phyloP scores from a whole-genome alignment of 768 basidiomycete genomes.

The Boletus eberwhitei region DNA sequence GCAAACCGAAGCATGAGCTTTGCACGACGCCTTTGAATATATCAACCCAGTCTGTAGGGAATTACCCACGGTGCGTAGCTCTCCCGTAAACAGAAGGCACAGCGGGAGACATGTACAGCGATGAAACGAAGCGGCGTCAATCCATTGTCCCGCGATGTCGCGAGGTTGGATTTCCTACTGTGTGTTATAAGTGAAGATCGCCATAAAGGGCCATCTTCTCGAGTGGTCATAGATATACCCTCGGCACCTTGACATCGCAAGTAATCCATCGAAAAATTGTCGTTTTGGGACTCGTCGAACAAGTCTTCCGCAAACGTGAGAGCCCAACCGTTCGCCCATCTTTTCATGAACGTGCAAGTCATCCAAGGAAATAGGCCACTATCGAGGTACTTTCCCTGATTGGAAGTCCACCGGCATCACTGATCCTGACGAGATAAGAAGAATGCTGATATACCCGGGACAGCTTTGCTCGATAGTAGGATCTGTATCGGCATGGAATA shows the following conservation, averaged over 20 bases:
- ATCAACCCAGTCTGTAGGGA: too few relatives aligned
- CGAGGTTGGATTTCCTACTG: neutral
- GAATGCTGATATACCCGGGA: neutral
- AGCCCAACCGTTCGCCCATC: neutral
- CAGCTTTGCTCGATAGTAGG: neutral
- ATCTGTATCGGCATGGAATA: neutral
- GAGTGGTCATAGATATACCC: neutral
- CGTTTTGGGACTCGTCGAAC: neutral
- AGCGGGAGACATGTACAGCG: neutral
- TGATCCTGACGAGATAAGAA: neutral
- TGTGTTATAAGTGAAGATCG: neutral
- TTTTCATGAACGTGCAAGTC: neutral
- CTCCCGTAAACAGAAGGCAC: too few relatives aligned
- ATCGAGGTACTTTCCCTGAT: neutral
- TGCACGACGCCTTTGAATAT: neutral
- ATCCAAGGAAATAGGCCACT: neutral
- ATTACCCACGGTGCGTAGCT: neutral
- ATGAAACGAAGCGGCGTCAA: neutral
- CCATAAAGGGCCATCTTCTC: neutral
- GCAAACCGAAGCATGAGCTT: neutral
- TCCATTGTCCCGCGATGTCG: neutral
- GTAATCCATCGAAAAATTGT: neutral
- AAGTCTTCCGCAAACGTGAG: neutral
- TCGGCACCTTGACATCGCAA: neutral
- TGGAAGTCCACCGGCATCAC: neutral